phyloP scores from a whole-genome alignment of 2,329 filamentous ascomycete genomes.

The Juglanconis oblonga region DNA sequence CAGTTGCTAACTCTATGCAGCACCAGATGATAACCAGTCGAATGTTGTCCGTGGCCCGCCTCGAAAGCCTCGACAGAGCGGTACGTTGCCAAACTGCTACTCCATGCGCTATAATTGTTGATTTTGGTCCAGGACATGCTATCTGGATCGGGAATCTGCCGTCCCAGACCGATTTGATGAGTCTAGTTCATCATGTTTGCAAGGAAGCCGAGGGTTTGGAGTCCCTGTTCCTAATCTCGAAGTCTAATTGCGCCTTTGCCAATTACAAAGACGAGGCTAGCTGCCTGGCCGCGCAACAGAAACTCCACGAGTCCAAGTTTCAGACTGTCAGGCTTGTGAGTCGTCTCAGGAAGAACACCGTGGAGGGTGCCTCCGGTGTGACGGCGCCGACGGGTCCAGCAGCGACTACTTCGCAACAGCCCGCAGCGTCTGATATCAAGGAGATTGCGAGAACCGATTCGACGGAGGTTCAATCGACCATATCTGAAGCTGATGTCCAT shows the following conservation, averaged over 20 bases:
- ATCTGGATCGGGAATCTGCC: constrained; percentile 96
- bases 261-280: constrained; percentile 83
- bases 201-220: constrained; percentile 75
- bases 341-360: constrained; percentile 63
- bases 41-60: constrained; percentile 51
- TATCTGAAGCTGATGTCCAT: neutral
- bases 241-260: constrained; percentile 96
- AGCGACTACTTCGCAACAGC: constrained; percentile 27
- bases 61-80: constrained; percentile 58
- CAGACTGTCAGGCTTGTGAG: constrained; percentile 83
- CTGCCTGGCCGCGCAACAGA: constrained; percentile 73
- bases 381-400: constrained; percentile 56
- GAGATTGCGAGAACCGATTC: constrained; percentile 8
- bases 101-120: neutral
- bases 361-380: constrained; percentile 43
- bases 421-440: constrained; percentile 8
- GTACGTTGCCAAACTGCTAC: constrained; percentile 37
- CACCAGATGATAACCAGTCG: constrained; percentile 29
- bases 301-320: constrained; percentile 89
- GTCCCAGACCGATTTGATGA: constrained; percentile 75
- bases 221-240: constrained; percentile 90
- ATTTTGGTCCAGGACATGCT: constrained; percentile 63
- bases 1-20: constrained; percentile 11
- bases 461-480: constrained; percentile 3
- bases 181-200: constrained; percentile 87